Base-by-base conservation (phyloP, 2,329 filamentous ascomycete species). In the Colletotrichum sublineola region DNA sequence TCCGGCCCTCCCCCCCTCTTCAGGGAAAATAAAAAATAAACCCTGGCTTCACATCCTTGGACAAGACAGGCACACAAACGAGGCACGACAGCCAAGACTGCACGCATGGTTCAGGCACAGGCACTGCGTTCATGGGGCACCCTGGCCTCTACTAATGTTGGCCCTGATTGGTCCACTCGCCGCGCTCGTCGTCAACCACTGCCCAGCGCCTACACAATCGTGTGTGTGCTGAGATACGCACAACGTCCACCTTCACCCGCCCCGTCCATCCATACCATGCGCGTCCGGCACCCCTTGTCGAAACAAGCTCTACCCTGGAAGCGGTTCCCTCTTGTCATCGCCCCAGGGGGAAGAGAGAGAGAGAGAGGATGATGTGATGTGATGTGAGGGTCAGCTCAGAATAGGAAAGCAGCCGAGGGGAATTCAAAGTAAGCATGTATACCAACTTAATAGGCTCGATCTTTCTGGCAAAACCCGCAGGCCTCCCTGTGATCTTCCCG, bases 261-360 rank as follows among this genome's bases (percentile, higher is more conserved):
- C 60, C 44, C 24, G 48, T 36, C 24, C 52, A 52, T 11, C 36
- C 48, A 63, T 29, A 29, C 46, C 44, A 46, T 48, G 46, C 12
- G 9, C 40, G 36, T 38, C 62, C 24, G 20, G 15, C 38, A n/a
- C 69, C 60, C 69, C 66, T 42, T 63, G 55, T 69, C 69, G 66
- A 72, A 72, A 72, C 69, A 72, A 69, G 66, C 69, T 72, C 53
- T 69, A 50, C 69, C 69, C 69, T 63, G 48, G 60, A 57, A 64
- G 33, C 31, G 33, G 31, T 60, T 64, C 69, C 40, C 20, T 64
- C 66, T 65, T 69, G 53, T 65, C 66, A 72, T 69, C 53, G 31
- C 50, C 60, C 44, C 66, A 52, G 63, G 63, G 31, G 69, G 44
- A 52, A 46, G 24, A 18, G 52, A 36, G 33, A 36, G 33, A 36